Evolutionary conservation across 352 stramenopile genomes (phyloP), one percentile per base, ranked within the genome.

Genomic region (Phytophthora pinifolia): DNA sequence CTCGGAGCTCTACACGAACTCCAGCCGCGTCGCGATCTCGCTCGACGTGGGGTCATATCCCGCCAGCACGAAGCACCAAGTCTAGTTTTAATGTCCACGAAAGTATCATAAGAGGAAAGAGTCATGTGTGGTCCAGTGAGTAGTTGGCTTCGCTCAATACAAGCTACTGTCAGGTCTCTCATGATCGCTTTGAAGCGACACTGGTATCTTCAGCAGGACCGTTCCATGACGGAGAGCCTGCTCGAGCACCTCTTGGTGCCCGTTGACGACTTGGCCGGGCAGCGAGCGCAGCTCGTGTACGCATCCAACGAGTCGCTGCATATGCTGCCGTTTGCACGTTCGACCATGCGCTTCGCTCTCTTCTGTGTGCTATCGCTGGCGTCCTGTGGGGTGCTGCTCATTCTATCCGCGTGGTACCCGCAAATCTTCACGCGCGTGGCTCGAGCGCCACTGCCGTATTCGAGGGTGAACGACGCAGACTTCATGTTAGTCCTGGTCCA

Each of bases 381-480:
- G 27, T 67, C 69, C 5, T 55, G 71, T 52, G 47, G 52, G 1
- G 22, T 71, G 0, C 42, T 86, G 36, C 13, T 57, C 36, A 65
- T 89, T 39, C 39, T 72, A 1, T 70, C 63, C 5, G 68, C 83
- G 18, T 86, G 79, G 79, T 89, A 74, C 59, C 76, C 79, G n/a
- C 76, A 81, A 46, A 12, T 89, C 6, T 89, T 83, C 62, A 89
- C 79, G n/a, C 53, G 46, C 13, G 39, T 89, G 4, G 75, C 71
- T 31, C 71, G 75, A 33, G 29, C 20, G 3, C 48, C 12, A 2
- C 36, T 83, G 18, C 55, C 67, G 14, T 52, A 53, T 22, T 63
- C 54, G 27, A 52, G 46, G 0, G 39, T 72, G 14, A 58, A 50
- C 18, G 60, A 87, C 0, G 79, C 76, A 10, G 59, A 89, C 47